These are phyloP conservation scores for Boletus patriciae DNA, from an alignment of 768 basidiomycete species.

Conservation along the genomic window DNA sequence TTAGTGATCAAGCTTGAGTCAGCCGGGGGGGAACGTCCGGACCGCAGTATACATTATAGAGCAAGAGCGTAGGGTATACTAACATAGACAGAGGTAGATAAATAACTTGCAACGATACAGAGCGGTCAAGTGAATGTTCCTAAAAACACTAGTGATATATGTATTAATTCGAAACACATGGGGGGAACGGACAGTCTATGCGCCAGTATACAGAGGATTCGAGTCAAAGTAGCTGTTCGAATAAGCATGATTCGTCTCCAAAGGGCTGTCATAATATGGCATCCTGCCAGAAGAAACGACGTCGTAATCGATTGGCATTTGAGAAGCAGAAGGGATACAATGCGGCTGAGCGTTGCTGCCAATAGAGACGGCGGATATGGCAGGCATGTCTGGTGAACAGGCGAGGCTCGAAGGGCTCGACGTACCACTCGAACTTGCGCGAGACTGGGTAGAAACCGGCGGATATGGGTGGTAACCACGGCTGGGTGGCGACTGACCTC, in stretches of 20 bases:
- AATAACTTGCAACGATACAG: conserved; percentile 30
- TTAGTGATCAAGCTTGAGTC: background rate
- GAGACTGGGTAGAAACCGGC: conserved; percentile 26
- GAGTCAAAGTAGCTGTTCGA: conserved; percentile 23
- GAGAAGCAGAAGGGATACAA: conserved; percentile 21
- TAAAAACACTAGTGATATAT: conserved; percentile 19
- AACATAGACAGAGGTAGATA: conserved; percentile 17
- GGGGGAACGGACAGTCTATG: conserved; percentile 17
- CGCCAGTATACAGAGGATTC: conserved; percentile 22
- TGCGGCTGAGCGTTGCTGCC: conserved; percentile 18
- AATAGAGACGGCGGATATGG: conserved; percentile 21
- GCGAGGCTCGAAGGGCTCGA: conserved; percentile 33
- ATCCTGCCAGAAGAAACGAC: conserved; percentile 26
- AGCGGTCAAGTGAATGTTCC: conserved; percentile 17
- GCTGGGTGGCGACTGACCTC: conserved; percentile 45
- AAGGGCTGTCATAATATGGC: conserved; percentile 28
- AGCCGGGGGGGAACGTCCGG: background rate
- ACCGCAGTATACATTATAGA: conserved; percentile 18
- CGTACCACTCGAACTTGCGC: conserved; percentile 28
- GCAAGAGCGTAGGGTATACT: conserved; percentile 17
- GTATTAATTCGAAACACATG: conserved; percentile 17
- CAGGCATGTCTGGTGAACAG: conserved; percentile 30
- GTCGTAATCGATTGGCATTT: conserved; percentile 24
- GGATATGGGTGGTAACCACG: conserved; percentile 63
- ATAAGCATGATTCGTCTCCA: conserved; percentile 26